Percentiles rank a stretch among this genome's conserved stretches.
phyloP scores from a whole-genome alignment of 768 basidiomycete genomes.

The Mycena capillaripes region DNA sequence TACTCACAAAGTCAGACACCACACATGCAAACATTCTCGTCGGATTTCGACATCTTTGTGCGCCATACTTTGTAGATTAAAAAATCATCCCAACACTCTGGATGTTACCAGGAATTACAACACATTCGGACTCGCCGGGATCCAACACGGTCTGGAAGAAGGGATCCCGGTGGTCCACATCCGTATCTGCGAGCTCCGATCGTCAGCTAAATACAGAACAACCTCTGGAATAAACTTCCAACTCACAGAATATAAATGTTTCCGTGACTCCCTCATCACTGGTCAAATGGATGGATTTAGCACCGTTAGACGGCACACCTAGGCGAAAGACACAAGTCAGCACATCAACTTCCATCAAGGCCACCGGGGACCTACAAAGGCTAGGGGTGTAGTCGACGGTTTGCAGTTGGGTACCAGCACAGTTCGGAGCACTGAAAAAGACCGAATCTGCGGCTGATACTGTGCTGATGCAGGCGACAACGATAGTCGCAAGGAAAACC shows the following conservation, averaged over 20 bases:
- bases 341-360: background rate
- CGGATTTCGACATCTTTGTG: too few species aligned
- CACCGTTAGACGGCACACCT: slow-evolving; percentile 7
- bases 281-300: background rate
- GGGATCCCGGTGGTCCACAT: background rate
- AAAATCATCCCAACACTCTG: slow-evolving; percentile 8
- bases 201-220: background rate
- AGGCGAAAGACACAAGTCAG: too few species aligned
- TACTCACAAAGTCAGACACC: too few species aligned
- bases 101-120: slow-evolving; percentile 4
- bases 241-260: background rate
- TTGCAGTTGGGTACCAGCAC: slow-evolving; percentile 3
- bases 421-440: slow-evolving; percentile 12
- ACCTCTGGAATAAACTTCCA: background rate
- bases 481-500: slow-evolving; percentile 1
- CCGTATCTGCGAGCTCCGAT: slow-evolving; percentile 8
- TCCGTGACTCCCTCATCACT: background rate
- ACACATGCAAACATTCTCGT: too few species aligned
- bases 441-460: background rate
- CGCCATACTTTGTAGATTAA: too few species aligned
- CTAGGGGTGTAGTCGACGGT: background rate
- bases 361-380: slow-evolving; percentile 9
- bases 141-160: background rate
- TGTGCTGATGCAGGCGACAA: too few species aligned
- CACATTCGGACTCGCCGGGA: slow-evolving; percentile 8